phyloP scores from a whole-genome alignment of 2,329 filamentous ascomycete species.

The Ampelomyces quisqualis region DNA sequence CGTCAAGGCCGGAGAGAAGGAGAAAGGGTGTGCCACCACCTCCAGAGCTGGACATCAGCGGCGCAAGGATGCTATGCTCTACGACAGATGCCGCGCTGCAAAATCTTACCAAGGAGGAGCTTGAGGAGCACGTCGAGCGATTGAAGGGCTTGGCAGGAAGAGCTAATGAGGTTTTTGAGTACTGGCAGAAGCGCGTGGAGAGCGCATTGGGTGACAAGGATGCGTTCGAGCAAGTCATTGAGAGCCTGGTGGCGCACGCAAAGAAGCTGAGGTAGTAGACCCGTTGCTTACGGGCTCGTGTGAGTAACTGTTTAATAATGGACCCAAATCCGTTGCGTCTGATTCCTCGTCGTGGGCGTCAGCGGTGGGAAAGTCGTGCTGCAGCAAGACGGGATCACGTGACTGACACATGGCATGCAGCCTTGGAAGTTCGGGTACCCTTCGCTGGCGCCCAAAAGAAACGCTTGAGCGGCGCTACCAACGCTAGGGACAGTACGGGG shows the following conservation, averaged over 20 bases:
- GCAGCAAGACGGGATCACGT: not conserved
- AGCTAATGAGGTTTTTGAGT: conserved; percentile 77
- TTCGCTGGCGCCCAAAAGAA: conserved; percentile 1
- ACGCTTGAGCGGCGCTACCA: conserved; percentile 11
- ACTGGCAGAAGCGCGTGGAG: conserved; percentile 84
- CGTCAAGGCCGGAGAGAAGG: conserved; percentile 46
- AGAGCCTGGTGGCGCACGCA: conserved; percentile 90
- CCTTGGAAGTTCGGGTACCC: too few species aligned
- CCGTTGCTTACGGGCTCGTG: too few species aligned
- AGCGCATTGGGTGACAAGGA: conserved; percentile 88
- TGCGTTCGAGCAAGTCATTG: conserved; percentile 93
- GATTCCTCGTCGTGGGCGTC: too few species aligned
- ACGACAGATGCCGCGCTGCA: conserved; percentile 81
- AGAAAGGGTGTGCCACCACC: conserved; percentile 63
- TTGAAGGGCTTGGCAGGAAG: conserved; percentile 69
- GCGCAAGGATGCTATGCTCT: conserved; percentile 73
- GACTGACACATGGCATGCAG: too few species aligned
- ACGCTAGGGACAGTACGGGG: conserved; percentile 6
- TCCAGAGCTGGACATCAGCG: conserved; percentile 76
- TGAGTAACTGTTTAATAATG: too few species aligned
- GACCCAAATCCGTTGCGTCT: too few species aligned
- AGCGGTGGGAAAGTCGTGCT: not conserved
- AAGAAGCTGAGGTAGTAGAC: conserved; percentile 73
- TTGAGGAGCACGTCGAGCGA: conserved; percentile 68
- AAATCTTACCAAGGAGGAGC: conserved; percentile 76